phyloP scores from a whole-genome alignment of 2,329 filamentous ascomycete genomes.

The Podosphaera aphanis region DNA sequence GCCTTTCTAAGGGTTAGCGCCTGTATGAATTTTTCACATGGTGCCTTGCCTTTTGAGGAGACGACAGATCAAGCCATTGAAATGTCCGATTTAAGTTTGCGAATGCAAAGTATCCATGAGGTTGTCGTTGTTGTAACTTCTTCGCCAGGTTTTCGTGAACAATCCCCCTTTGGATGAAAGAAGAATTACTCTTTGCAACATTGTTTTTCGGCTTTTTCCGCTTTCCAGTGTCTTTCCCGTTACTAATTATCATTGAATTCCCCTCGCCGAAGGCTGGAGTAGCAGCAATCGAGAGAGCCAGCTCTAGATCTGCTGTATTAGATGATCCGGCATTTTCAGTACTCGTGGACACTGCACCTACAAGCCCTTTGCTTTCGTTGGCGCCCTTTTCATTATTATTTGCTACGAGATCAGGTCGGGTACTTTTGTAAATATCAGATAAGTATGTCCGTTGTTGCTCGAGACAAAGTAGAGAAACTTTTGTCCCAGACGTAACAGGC shows the following conservation, averaged over 20 bases:
- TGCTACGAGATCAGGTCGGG: conserved; percentile 18
- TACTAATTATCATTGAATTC: conserved; percentile 46
- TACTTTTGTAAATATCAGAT: conserved; percentile 26
- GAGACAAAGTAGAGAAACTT: conserved; percentile 43
- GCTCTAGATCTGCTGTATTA: conserved; percentile 20
- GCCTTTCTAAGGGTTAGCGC: conserved; percentile 25
- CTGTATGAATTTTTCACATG: neutral
- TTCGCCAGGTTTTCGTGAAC: conserved; percentile 63
- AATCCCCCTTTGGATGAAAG: conserved; percentile 91
- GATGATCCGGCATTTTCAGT: conserved; percentile 30
- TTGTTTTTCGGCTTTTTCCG: conserved; percentile 90
- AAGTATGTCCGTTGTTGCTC: conserved; percentile 24
- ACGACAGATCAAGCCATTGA: conserved; percentile 82
- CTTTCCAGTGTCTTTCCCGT: conserved; percentile 53
- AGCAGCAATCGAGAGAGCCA: conserved; percentile 13
- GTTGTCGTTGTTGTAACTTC: conserved; percentile 52
- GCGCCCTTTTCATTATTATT: conserved; percentile 26
- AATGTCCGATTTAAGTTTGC: conserved; percentile 89
- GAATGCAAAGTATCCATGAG: conserved; percentile 65
- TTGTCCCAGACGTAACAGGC: conserved; percentile 68
- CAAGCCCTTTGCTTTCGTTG: conserved; percentile 34
- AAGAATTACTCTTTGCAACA: conserved; percentile 94
- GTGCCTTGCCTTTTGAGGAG: conserved; percentile 34
- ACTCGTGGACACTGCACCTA: conserved; percentile 33
- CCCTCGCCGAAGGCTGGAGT: conserved; percentile 65